Conservation (phyloP, 164 flowering plant genomes). For the Chloranthus sessilifolius region DNA sequence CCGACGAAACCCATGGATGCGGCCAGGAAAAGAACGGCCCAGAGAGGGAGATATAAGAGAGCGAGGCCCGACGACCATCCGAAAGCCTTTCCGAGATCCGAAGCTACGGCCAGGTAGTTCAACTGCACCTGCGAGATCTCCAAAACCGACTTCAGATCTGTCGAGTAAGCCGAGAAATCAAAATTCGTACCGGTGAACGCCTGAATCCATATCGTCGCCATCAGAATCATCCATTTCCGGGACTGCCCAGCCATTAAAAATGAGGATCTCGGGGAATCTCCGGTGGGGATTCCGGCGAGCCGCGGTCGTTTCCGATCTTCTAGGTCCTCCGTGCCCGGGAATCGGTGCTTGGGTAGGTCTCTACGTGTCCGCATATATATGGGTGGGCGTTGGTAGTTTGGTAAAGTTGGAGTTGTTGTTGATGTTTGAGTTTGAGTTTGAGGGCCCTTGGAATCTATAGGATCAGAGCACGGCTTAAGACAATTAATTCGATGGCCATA, state of each 20-base stretch:
- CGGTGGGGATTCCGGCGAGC: background rate
- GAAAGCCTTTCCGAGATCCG: slow-evolving; percentile 82
- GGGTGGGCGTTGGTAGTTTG: too few species aligned
- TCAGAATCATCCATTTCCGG: slow-evolving; percentile 86
- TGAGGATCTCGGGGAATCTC: background rate
- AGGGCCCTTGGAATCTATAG: too few species aligned
- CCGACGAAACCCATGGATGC: slow-evolving; percentile 71
- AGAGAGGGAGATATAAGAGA: slow-evolving; percentile 53
- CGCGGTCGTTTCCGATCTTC: background rate
- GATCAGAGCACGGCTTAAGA: too few species aligned
- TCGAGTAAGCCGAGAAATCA: slow-evolving; percentile 89
- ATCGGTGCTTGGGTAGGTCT: background rate
- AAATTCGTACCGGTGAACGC: slow-evolving; percentile 97
- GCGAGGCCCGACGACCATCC: slow-evolving; percentile 98
- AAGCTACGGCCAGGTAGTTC: slow-evolving; percentile 84
- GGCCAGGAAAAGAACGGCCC: slow-evolving; percentile 64
- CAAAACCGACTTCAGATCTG: slow-evolving; percentile 59
- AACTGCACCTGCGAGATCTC: slow-evolving; percentile 81
- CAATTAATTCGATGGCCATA: too few species aligned
- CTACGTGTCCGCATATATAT: slow-evolving; percentile 16
- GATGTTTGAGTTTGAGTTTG: too few species aligned
- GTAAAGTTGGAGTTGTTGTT: too few species aligned
- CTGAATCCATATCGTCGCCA: slow-evolving; percentile 90
- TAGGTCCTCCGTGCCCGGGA: background rate
- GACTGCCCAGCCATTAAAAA: slow-evolving; percentile 73